Conservation (phyloP, 768 basidiomycete species). For the Hericium rajendrae region DNA sequence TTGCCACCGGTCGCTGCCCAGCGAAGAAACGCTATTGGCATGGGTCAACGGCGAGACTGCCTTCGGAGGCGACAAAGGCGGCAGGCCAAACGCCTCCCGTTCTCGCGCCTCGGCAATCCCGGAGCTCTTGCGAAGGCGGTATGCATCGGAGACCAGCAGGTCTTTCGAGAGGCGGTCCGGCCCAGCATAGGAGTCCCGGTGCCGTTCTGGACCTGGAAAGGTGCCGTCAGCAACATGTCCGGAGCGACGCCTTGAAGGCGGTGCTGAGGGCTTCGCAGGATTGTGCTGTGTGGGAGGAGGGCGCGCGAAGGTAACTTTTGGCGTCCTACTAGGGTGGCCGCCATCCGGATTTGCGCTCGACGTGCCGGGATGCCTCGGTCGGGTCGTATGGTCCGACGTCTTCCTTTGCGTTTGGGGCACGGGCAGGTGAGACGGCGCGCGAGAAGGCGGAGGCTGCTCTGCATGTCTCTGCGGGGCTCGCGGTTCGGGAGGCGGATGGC, state of each 20-base stretch:
- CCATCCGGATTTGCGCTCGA: too few relatives aligned
- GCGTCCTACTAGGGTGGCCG: not conserved
- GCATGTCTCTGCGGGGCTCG: too few relatives aligned
- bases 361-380: too few relatives aligned
- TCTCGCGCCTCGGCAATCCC: conserved; percentile 13
- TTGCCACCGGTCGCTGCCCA: conserved; percentile 12
- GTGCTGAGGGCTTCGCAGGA: not conserved
- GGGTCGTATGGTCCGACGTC: too few relatives aligned
- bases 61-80: conserved; percentile 19
- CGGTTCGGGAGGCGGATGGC: too few relatives aligned
- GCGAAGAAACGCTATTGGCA: conserved; percentile 5
- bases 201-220: too few relatives aligned
- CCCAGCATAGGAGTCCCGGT: too few relatives aligned
- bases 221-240: not conserved
- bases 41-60: conserved; percentile 6
- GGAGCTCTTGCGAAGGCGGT: not conserved
- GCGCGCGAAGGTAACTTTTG: not conserved
- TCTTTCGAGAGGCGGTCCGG: not conserved
- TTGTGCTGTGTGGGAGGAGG: not conserved
- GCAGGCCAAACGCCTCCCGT: conserved; percentile 21
- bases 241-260: not conserved
- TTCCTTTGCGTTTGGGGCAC: too few relatives aligned
- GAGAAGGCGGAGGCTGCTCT: too few relatives aligned
- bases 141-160: not conserved
- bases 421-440: too few relatives aligned